Evolutionary conservation across 208 protist species (phyloP).

Genomic region (Leishmania braziliensis): DNA sequence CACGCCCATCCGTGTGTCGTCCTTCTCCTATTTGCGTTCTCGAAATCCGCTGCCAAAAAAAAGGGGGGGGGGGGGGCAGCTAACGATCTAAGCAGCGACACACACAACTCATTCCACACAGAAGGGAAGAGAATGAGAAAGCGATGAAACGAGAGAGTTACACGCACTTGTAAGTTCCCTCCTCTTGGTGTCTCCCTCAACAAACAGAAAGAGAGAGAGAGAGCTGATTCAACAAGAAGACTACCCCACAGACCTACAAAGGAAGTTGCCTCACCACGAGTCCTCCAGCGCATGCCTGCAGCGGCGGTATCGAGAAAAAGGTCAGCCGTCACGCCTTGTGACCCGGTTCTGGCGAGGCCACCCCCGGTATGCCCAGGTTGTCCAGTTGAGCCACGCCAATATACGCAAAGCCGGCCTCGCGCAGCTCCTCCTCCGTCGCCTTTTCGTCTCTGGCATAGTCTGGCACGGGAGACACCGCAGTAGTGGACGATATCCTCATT

Average conservation of each 20-base stretch:
- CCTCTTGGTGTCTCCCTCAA: not conserved
- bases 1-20: not conserved
- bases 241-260: not conserved
- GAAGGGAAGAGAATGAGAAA: not conserved
- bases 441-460: slow-evolving; percentile 82
- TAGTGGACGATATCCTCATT: slow-evolving; percentile 60
- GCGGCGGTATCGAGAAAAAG: not conserved
- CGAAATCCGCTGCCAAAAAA: not conserved
- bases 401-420: slow-evolving; percentile 75
- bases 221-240: not conserved
- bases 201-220: not conserved
- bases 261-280: not conserved
- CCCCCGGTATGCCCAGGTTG: slow-evolving; percentile 47
- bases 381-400: slow-evolving; percentile 84
- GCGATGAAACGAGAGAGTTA: not conserved
- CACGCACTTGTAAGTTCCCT: not conserved
- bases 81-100: not conserved
- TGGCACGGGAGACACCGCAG: slow-evolving; percentile 63
- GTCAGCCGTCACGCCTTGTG: not conserved
- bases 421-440: slow-evolving; percentile 81
- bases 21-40: not conserved
- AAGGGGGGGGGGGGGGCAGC: not conserved
- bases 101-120: not conserved
- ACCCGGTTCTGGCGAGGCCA: not conserved
- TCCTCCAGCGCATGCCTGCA: not conserved